These are phyloP conservation scores for Cystobasidium tubakii DNA, from an alignment of 768 basidiomycete species.

Conservation along the genomic window DNA sequence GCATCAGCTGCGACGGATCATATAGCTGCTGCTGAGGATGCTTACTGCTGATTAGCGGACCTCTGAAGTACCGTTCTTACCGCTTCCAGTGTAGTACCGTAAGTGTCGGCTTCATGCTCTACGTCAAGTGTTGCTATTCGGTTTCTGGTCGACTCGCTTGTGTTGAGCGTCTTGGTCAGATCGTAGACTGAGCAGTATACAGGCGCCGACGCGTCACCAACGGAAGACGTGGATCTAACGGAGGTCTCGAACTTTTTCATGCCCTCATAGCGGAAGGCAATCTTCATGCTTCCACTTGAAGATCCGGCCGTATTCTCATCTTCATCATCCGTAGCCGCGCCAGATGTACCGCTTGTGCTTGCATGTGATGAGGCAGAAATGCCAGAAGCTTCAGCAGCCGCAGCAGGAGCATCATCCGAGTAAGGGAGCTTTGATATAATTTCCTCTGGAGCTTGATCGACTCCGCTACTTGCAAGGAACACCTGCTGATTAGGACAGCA, in stretches of 20 bases:
- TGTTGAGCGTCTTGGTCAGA: constrained; percentile 61
- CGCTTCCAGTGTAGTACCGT: not conserved
- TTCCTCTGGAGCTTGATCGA: constrained; percentile 53
- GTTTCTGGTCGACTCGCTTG: constrained; percentile 54
- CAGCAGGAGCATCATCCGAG: constrained; percentile 54
- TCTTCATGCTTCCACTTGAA: constrained; percentile 66
- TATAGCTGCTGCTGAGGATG: not conserved
- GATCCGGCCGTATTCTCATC: constrained; percentile 49
- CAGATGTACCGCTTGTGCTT: constrained; percentile 49
- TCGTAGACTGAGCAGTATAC: constrained; percentile 66
- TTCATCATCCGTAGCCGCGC: constrained; percentile 38
- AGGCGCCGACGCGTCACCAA: constrained; percentile 50
- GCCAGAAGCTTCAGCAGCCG: constrained; percentile 31
- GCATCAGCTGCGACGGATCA: not conserved
- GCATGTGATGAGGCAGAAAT: constrained; percentile 17
- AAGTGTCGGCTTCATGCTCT: constrained; percentile 10
- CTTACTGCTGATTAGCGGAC: not conserved
- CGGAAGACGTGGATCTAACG: constrained; percentile 43
- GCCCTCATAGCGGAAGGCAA: constrained; percentile 93
- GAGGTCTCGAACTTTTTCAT: constrained; percentile 91
- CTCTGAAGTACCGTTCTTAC: not conserved
- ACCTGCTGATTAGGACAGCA: constrained; percentile 61
- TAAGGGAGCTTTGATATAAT: constrained; percentile 77
- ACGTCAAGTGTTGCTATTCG: constrained; percentile 51
- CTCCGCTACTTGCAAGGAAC: constrained; percentile 56